Evolutionary conservation across 2,329 filamentous ascomycete species (phyloP).

Genomic region (Chrysoporthe deuterocubensis): DNA sequence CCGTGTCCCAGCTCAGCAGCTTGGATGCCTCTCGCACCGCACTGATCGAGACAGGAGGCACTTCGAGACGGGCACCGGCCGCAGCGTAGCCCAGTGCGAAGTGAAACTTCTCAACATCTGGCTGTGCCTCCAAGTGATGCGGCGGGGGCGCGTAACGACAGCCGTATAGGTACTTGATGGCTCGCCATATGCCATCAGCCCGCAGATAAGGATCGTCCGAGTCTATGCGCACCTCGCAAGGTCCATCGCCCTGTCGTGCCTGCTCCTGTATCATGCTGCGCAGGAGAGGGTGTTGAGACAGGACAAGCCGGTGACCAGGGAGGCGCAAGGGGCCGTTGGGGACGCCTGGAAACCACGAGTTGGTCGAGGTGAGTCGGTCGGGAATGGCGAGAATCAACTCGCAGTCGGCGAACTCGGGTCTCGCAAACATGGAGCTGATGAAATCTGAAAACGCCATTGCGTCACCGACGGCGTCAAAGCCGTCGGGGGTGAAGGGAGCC

Average conservation of each 20-base stretch:
- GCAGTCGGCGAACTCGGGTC: constrained; percentile 46
- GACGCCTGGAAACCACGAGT: constrained; percentile 25
- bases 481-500: constrained; percentile 17
- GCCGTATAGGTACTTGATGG: constrained; percentile 62
- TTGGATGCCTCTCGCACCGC: constrained; percentile 64
- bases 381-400: constrained; percentile 45
- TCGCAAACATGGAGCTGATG: constrained; percentile 38
- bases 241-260: constrained; percentile 36
- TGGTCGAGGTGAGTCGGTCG: constrained; percentile 35
- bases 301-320: constrained; percentile 58
- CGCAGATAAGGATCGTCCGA: constrained; percentile 57
- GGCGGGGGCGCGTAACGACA: constrained; percentile 41
- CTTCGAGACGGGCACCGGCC: constrained; percentile 61
- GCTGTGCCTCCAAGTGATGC: constrained; percentile 16
- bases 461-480: constrained; percentile 20
- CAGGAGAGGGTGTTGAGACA: constrained; percentile 55
- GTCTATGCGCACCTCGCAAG: constrained; percentile 48
- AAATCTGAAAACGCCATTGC: constrained; percentile 24
- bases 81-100: constrained; percentile 69
- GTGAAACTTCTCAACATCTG: constrained; percentile 42
- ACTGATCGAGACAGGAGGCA: constrained; percentile 58
- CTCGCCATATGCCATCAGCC: constrained; percentile 60
- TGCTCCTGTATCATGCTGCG: constrained; percentile 37
- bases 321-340: constrained; percentile 46
- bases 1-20: constrained; percentile 64